phyloP scores from a whole-genome alignment of 345 rosid species.

The Moricandia arvensis region DNA sequence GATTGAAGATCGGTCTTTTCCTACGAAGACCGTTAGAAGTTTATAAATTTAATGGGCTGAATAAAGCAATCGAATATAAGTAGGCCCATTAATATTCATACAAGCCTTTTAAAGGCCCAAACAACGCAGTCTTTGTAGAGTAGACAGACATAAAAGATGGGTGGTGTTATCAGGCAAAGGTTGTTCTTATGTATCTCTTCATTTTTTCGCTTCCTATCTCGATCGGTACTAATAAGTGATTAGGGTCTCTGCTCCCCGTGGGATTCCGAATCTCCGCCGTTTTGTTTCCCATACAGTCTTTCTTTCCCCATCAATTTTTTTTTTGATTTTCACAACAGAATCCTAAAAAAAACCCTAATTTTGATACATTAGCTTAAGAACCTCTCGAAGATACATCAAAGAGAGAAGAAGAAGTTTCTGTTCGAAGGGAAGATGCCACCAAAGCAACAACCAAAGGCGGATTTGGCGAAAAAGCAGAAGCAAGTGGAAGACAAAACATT shows the following conservation, averaged over 20 bases:
- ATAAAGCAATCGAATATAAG: too few species aligned
- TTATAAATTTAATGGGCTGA: too few species aligned
- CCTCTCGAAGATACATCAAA: neutral
- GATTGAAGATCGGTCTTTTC: too few species aligned
- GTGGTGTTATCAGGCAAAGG: too few species aligned
- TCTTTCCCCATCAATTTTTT: too few species aligned
- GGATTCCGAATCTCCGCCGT: neutral
- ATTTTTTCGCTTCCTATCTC: neutral
- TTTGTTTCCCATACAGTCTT: neutral
- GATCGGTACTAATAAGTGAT: neutral
- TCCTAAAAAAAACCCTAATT: neutral
- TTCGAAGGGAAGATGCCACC: slow-evolving; percentile 62
- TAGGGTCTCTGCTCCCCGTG: neutral
- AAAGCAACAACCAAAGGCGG: slow-evolving; percentile 79
- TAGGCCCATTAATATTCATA: too few species aligned
- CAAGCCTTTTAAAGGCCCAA: too few species aligned
- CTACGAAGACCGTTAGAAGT: too few species aligned
- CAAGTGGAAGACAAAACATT: slow-evolving; percentile 92
- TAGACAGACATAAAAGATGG: too few species aligned
- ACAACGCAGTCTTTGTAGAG: too few species aligned
- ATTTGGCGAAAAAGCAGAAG: slow-evolving; percentile 91
- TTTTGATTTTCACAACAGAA: too few species aligned
- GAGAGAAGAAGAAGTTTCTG: neutral
- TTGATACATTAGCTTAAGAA: neutral
- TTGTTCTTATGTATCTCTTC: too few species aligned